Percentiles rank a stretch among this genome's conserved stretches.
Evolutionary conservation across 108 stramenopile genomes (phyloP).

Genomic region (Fragilaria radians): DNA sequence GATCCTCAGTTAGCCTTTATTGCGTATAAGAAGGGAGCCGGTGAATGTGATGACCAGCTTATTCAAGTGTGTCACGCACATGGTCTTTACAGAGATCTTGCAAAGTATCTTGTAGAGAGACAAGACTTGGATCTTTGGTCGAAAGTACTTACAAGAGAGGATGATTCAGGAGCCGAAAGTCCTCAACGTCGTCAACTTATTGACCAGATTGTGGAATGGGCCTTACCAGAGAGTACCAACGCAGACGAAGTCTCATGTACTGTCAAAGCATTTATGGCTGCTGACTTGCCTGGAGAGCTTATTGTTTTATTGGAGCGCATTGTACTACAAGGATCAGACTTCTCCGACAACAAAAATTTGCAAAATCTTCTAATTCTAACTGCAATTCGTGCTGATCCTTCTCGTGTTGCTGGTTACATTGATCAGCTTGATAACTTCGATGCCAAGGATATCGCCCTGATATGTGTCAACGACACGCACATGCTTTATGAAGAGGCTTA

Average conservation of each 20-base stretch:
- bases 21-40: conserved; percentile 98
- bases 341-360: conserved; percentile 98
- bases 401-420: conserved; percentile 97
- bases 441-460: conserved; percentile 98
- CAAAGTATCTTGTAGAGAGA: conserved; percentile 97
- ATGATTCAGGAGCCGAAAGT: conserved; percentile 52
- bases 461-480: conserved; percentile 97
- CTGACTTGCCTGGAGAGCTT: conserved; percentile 97
- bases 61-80: conserved; percentile 93
- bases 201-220: conserved; percentile 99
- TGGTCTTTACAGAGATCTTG: conserved; percentile 97
- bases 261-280: conserved; percentile 99
- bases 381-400: conserved; percentile 94
- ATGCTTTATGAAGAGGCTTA: conserved; percentile 99
- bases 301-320: conserved; percentile 98
- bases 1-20: conserved; percentile 98
- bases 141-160: conserved; percentile 88
- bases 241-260: conserved; percentile 99
- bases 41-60: conserved; percentile 98
- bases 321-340: conserved; percentile 98
- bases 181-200: conserved; percentile 90
- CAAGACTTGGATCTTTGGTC: conserved; percentile 98
- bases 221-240: conserved; percentile 97
- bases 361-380: conserved; percentile 99
- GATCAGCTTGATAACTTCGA: conserved; percentile 99